Evolutionary conservation across 2,329 filamentous ascomycete genomes (phyloP).

Genomic region (Aspergillus felis): DNA sequence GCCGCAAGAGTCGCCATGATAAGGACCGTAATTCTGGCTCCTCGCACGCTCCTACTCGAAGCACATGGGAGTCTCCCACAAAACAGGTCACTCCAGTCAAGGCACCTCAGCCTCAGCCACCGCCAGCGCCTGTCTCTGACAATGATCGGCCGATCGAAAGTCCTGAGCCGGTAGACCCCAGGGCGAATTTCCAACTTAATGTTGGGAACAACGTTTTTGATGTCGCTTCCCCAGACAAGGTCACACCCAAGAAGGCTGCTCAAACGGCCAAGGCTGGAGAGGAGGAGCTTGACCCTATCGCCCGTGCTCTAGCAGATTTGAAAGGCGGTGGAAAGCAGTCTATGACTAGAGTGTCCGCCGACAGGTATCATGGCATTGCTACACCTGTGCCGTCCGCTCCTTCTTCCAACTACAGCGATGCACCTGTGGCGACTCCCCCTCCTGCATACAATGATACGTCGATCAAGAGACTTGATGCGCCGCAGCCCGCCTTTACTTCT

Average conservation of each 20-base stretch:
- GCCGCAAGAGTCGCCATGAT: slow-evolving; percentile 79
- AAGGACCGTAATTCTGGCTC: slow-evolving; percentile 52
- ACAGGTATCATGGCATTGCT: slow-evolving; percentile 88
- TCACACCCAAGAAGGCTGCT: slow-evolving; percentile 42
- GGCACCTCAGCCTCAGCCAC: slow-evolving; percentile 25
- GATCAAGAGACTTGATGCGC: slow-evolving; percentile 77
- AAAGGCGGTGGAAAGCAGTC: slow-evolving; percentile 83
- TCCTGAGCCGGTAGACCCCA: slow-evolving; percentile 83
- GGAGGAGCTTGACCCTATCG: slow-evolving; percentile 81
- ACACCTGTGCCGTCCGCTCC: slow-evolving; percentile 63
- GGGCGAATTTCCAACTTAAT: slow-evolving; percentile 88
- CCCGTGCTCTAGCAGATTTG: slow-evolving; percentile 83
- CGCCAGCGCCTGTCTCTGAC: slow-evolving; percentile 9
- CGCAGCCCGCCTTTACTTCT: slow-evolving; percentile 86
- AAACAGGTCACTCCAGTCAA: slow-evolving; percentile 44
- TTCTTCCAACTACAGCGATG: slow-evolving; percentile 32
- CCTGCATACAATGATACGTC: slow-evolving; percentile 76
- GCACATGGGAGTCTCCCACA: slow-evolving; percentile 50
- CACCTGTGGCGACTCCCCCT: slow-evolving; percentile 61
- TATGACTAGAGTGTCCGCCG: slow-evolving; percentile 81
- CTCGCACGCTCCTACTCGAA: slow-evolving; percentile 43
- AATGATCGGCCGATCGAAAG: slow-evolving; percentile 48
- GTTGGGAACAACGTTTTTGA: slow-evolving; percentile 95
- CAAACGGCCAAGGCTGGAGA: slow-evolving; percentile 40
- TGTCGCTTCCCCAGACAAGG: slow-evolving; percentile 72